These are phyloP conservation scores for Gynochthodes officinalis DNA, from an alignment of 257 asterid genomes.

Conservation along the genomic window DNA sequence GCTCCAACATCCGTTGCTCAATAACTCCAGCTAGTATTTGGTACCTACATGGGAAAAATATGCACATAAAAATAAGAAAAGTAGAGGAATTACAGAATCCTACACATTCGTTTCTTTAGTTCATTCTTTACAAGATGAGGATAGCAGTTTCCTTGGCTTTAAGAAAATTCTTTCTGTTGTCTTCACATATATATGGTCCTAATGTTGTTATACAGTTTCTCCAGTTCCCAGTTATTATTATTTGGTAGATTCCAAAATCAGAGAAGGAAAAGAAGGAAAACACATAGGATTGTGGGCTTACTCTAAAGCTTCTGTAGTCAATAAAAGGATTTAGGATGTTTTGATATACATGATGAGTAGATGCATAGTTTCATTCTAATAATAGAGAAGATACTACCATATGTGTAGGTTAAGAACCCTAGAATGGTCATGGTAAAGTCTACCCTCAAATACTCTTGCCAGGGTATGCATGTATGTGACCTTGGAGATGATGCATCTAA, in stretches of 20 bases:
- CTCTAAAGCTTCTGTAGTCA: background rate
- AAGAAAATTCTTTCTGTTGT: background rate
- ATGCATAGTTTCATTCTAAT: background rate
- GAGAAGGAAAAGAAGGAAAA: background rate
- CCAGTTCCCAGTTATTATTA: background rate
- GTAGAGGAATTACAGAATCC: background rate
- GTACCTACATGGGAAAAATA: constrained; percentile 44
- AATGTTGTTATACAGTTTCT: background rate
- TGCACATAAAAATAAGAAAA: background rate
- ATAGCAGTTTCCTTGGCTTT: background rate
- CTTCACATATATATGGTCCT: background rate
- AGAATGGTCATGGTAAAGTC: background rate
- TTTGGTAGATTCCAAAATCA: background rate
- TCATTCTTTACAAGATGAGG: background rate
- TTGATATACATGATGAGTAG: background rate
- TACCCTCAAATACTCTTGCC: background rate
- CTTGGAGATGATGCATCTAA: background rate
- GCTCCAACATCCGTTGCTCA: constrained; percentile 83
- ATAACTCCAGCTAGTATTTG: constrained; percentile 88
- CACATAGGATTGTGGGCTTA: background rate
- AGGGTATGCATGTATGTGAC: background rate
- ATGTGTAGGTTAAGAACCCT: background rate
- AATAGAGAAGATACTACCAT: background rate
- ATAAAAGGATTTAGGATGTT: background rate
- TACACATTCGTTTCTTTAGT: background rate